These are phyloP conservation scores for Epichloe elymi DNA, from an alignment of 2,329 filamentous ascomycete species.

Conservation along the genomic window DNA sequence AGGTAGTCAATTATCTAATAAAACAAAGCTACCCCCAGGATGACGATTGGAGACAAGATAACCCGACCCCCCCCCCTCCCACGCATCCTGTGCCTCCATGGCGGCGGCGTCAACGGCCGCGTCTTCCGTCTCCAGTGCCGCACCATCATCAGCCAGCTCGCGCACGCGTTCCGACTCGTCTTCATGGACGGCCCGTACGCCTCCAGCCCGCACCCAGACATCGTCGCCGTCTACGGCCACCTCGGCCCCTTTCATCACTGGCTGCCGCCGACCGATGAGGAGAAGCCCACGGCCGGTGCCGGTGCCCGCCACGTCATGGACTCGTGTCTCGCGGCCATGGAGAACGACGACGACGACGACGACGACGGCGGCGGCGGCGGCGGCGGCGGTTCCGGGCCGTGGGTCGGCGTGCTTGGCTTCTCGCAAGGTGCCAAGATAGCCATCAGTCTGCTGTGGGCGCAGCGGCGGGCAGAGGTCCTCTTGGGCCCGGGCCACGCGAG, in stretches of 20 bases:
- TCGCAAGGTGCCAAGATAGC: constrained; percentile 53
- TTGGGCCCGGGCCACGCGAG: neutral
- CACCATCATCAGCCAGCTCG: constrained; percentile 31
- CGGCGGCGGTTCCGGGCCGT: constrained; percentile 42
- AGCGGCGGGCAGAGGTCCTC: constrained; percentile 25
- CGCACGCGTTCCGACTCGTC: constrained; percentile 51
- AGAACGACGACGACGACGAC: constrained; percentile 30
- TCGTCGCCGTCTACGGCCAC: constrained; percentile 51
- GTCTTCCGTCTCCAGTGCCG: constrained; percentile 60
- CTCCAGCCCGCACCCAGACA: constrained; percentile 46
- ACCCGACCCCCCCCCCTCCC: constrained; percentile 26
- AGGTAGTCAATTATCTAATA: too few relatives aligned
- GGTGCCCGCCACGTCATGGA: constrained; percentile 27
- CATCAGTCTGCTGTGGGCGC: constrained; percentile 47
- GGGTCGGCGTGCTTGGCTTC: constrained; percentile 51
- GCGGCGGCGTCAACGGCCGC: constrained; percentile 58
- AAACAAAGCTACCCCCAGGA: neutral
- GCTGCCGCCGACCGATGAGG: constrained; percentile 39
- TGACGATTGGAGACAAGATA: neutral
- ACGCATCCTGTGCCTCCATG: constrained; percentile 69
- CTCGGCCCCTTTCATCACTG: constrained; percentile 51
- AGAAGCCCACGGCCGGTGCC: constrained; percentile 31
- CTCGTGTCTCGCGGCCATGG: constrained; percentile 33
- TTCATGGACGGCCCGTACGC: constrained; percentile 59
- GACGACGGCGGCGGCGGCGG: too few relatives aligned